Base-by-base conservation (phyloP, 305 asterid genomes). In the Rubia peregrina region DNA sequence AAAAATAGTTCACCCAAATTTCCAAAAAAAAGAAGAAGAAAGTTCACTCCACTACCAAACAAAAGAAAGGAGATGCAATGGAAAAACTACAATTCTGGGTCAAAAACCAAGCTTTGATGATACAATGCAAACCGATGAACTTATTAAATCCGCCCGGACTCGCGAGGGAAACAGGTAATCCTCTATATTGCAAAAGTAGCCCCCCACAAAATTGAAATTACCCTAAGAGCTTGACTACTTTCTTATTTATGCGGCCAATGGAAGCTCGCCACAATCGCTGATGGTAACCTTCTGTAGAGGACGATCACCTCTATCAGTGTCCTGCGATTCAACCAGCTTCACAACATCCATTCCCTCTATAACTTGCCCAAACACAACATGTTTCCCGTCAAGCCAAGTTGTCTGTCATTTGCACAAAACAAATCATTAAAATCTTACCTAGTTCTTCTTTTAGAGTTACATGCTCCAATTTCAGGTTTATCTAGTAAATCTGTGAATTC, bases 361-460 rank as follows among this genome's bases (percentile, higher is more conserved):
- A 67, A 94, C 98, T 85, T 94, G 99, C 78, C 99, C 99, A 40
- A 94, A 94, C 73, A 94, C 99, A 36, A 91, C 98, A 59, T 94
- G 99, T 82, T 81, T 88, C 76, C 81, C 65, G 80, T 94, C 99
- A 76, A 91, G 82, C 99, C 99, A 94, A 3, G 93, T 79, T 19
- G 99, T 94, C 99, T 94, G 95, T 71, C 80, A 75, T 73, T 53
- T 75, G 49, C 77, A 63, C 69, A 62, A 74, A 72, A 76, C 56
- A 71, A 67, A 21, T 43, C 13, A 71, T 24, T 57, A 72, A n/a
- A 71, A 17, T 30, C 67, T 72, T 57, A 30, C 33, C 33, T 30
- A 30, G 33, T 30, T 30, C 33, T 30, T 30, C 33, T 30, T 1
- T 30, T 30, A 30, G 24, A 24, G 59, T 26, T 24, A 44, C 60